Evolutionary conservation across 306 rosid species (phyloP).

Genomic region (Psophocarpus tetragonolobus): DNA sequence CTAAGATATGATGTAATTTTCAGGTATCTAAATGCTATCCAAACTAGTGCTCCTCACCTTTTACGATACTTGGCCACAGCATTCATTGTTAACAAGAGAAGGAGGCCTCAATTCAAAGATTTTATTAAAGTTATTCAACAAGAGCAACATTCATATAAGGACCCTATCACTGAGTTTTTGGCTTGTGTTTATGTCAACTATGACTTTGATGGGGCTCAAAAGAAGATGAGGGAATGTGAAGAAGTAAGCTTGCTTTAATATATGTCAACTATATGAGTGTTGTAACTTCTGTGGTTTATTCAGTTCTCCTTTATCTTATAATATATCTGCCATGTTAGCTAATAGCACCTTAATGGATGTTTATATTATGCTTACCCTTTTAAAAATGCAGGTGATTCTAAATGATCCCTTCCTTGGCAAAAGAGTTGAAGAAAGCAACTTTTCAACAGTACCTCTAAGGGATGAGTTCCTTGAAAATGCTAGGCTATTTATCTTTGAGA

Average conservation of each 20-base stretch:
- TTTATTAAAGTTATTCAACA: slow-evolving; percentile 92
- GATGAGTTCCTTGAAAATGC: slow-evolving; percentile 98
- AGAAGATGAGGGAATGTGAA: slow-evolving; percentile 97
- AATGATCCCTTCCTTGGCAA: slow-evolving; percentile 98
- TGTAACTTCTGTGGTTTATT: background rate
- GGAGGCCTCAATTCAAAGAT: slow-evolving; percentile 94
- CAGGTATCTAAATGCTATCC: slow-evolving; percentile 96
- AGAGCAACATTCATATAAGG: slow-evolving; percentile 85
- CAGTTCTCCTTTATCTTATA: background rate
- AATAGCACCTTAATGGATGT: background rate
- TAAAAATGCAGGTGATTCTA: slow-evolving; percentile 70
- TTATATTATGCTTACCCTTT: slow-evolving; percentile 6
- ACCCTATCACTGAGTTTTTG: slow-evolving; percentile 92
- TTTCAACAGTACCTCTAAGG: slow-evolving; percentile 83
- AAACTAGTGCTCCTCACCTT: slow-evolving; percentile 97
- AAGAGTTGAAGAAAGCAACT: slow-evolving; percentile 85
- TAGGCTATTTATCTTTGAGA: slow-evolving; percentile 95
- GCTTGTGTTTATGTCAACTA: slow-evolving; percentile 88
- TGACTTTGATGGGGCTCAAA: slow-evolving; percentile 94
- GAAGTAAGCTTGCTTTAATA: slow-evolving; percentile 62
- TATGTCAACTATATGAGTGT: slow-evolving; percentile 13
- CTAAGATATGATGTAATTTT: slow-evolving; percentile 22
- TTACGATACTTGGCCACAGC: slow-evolving; percentile 94
- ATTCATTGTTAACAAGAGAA: slow-evolving; percentile 91
- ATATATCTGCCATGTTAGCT: background rate